These are phyloP conservation scores for Rhizopogon vinicolor DNA, from an alignment of 768 basidiomycete species.

Conservation along the genomic window DNA sequence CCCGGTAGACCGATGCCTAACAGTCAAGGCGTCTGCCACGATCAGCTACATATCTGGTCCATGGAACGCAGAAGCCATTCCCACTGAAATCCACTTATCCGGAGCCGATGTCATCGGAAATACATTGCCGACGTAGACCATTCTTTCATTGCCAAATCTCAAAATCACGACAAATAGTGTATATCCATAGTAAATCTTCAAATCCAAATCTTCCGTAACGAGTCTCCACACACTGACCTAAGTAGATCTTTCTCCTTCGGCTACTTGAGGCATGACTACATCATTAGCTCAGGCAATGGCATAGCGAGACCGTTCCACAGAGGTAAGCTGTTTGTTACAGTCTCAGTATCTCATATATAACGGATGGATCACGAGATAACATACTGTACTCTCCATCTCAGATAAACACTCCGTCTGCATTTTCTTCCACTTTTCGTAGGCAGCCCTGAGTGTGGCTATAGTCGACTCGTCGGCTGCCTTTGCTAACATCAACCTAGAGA, in stretches of 20 bases:
- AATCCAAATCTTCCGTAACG: neutral
- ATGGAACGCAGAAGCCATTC: no score
- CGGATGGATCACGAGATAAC: constrained; percentile 5
- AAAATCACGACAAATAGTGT: neutral
- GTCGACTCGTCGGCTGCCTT: constrained; percentile 32
- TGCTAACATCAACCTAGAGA: constrained; percentile 23
- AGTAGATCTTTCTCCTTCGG: neutral
- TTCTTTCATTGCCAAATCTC: no score
- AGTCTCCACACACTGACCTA: no score
- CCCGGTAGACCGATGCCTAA: no score
- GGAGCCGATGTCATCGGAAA: no score
- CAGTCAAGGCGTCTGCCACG: no score
- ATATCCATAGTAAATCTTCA: neutral
- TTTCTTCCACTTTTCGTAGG: constrained; percentile 27
- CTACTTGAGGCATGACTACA: no score
- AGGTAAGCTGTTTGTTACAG: neutral
- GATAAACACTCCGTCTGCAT: constrained; percentile 29
- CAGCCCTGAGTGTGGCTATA: constrained; percentile 28
- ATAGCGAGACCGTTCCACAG: neutral
- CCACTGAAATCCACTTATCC: no score
- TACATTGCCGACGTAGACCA: no score
- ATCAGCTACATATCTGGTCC: no score
- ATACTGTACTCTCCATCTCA: constrained; percentile 34
- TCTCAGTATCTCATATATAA: neutral
- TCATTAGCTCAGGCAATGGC: neutral